Percentiles rank a stretch among this genome's conserved stretches.
Conservation (phyloP, 2,329 filamentous ascomycete genomes). For the Trichophyton simii region DNA sequence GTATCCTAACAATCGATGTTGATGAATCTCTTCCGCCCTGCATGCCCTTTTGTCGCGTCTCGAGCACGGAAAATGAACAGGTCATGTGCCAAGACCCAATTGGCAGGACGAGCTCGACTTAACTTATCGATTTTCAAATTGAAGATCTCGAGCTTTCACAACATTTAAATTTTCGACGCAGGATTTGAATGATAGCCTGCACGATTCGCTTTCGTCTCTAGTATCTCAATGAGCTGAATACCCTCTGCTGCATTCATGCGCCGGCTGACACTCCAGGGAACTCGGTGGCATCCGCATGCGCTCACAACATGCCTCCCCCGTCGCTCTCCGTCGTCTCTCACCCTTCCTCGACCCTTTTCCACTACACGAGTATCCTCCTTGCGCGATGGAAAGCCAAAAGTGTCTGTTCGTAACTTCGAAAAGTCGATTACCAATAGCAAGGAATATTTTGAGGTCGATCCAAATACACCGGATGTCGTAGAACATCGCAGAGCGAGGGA, state of each 20-base stretch:
- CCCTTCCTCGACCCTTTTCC: conserved; percentile 22
- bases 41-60: background rate
- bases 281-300: conserved; percentile 34
- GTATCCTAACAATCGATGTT: background rate
- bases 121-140: background rate
- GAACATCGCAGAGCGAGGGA: conserved; percentile 27
- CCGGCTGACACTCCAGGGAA: conserved; percentile 31
- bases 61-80: background rate
- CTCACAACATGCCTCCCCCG: conserved; percentile 21
- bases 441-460: conserved; percentile 23
- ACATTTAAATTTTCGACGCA: background rate
- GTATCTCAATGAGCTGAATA: conserved; percentile 23
- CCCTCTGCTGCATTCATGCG: conserved; percentile 28
- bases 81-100: conserved; percentile 2
- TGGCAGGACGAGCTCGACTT: background rate
- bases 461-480: conserved; percentile 26
- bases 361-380: conserved; percentile 20
- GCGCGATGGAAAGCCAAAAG: conserved; percentile 24
- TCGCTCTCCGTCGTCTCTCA: conserved; percentile 11
- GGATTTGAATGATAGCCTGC: background rate
- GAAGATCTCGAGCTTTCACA: background rate
- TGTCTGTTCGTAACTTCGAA: conserved; percentile 34
- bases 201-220: background rate
- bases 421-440: conserved; percentile 28
- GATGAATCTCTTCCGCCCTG: background rate